Evolutionary conservation across 2,329 filamentous ascomycete genomes (phyloP), one percentile per base, ranked within the genome.

Genomic region (Dothistroma septosporum): DNA sequence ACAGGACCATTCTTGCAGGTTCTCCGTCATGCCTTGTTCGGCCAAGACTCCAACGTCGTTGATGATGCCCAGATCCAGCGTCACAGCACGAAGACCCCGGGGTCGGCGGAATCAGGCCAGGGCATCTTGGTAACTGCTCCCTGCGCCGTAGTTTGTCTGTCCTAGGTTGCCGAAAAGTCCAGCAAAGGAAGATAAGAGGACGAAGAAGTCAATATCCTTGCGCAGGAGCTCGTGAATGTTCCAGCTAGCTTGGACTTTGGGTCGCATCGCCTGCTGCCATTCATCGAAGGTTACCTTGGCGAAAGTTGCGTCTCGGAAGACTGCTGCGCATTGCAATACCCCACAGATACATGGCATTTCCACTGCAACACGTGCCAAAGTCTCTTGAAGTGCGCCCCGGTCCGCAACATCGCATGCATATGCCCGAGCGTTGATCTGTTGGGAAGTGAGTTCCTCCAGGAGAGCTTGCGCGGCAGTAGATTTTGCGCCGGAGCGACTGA

Each of bases 121-220:
- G 4, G 64, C 60, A 50, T 72, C 68, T 16, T 68, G 65, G 61
- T 67, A 73, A n/a, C 64, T 64, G 53, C 70, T 85, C 0, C 81
- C 83, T 4, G 56, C 55, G 1, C 61, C 61, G 60, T 71, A 71
- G 55, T 69, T 69, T n/a, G 46, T 78, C 63, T 86, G 84, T 3
- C 64, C 64, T 21, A 49, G 54, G 37, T 66, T 61, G 10, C 71
- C 71, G 16, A 67, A 60, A 1, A 68, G 55, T 3, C 68, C 69
- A 0, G 67, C 57, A 3, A 67, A 46, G 1, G 68, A 71, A 12
- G 64, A 67, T 10, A 72, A 56, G 53, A 70, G 60, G 46, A 73
- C 58, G 64, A 75, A 75, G 61, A 73, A 72, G 56, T 75, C 73
- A 9, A 68, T 46, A 10, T 65, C 61, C 4, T 54, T 37, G 4